Evolutionary conservation across 208 protist genomes (phyloP).

Genomic region (Histomonas meleagridis): DNA sequence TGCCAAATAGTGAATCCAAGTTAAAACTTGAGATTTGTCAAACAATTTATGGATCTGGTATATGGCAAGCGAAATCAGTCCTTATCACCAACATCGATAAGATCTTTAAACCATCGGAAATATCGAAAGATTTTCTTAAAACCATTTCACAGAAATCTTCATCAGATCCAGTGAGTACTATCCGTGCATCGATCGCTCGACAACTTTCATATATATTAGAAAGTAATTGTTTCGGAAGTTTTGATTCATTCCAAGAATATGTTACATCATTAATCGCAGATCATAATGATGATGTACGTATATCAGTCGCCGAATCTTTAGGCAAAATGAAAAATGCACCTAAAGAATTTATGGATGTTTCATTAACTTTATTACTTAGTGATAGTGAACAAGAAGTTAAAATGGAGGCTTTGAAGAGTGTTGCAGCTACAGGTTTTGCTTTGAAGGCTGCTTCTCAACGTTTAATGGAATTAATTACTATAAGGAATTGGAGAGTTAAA

Average conservation of each 20-base stretch:
- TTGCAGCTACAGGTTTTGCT: neutral
- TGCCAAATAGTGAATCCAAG: neutral
- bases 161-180: neutral
- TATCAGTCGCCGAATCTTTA: neutral
- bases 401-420: neutral
- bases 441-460: neutral
- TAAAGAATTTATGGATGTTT: too few species aligned
- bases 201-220: neutral
- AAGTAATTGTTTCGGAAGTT: too few species aligned
- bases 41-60: neutral
- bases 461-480: neutral
- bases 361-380: neutral
- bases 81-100: neutral
- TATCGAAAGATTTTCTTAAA: neutral
- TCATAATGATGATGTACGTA: neutral
- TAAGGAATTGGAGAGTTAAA: neutral
- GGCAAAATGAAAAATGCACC: neutral
- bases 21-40: neutral
- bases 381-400: neutral
- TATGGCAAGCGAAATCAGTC: slow-evolving; percentile 8
- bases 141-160: neutral
- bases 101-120: neutral
- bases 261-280: neutral
- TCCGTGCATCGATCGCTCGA: neutral
- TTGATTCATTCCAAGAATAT: neutral